A percentile compares a stretch with the other conserved stretches of the same genome.
phyloP scores from a whole-genome alignment of 768 basidiomycete species.

The Cystofilobasidium capitatum region DNA sequence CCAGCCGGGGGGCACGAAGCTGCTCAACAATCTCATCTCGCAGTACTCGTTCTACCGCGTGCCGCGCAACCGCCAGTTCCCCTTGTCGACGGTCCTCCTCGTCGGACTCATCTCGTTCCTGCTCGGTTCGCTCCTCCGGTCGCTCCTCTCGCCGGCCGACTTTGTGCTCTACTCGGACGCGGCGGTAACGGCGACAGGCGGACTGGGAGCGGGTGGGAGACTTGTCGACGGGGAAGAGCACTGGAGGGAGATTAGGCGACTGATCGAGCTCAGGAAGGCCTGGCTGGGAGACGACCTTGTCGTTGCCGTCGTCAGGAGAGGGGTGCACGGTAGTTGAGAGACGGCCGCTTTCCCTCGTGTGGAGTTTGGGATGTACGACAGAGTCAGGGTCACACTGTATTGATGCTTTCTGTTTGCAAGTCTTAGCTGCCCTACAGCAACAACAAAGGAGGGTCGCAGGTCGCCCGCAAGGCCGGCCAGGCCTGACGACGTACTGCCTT shows the following conservation, averaged over 20 bases:
- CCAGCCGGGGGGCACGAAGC: constrained; percentile 5
- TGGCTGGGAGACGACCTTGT: constrained; percentile 47
- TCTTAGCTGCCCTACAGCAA: too few relatives aligned
- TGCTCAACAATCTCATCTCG: constrained; percentile 13
- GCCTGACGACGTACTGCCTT: too few relatives aligned
- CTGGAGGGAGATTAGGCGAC: constrained; percentile 76
- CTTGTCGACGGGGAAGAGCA: constrained; percentile 42
- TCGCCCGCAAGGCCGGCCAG: too few relatives aligned
- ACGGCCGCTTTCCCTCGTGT: too few relatives aligned
- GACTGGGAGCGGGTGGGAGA: constrained; percentile 12
- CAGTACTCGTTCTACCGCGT: constrained; percentile 20
- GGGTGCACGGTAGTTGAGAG: background rate
- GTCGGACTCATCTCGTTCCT: constrained; percentile 80
- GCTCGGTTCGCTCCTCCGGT: constrained; percentile 79
- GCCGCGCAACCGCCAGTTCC: constrained; percentile 38
- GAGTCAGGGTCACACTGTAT: too few relatives aligned
- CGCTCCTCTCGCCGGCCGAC: constrained; percentile 79
- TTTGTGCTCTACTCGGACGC: constrained; percentile 58
- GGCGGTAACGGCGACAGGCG: background rate
- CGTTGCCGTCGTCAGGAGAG: constrained; percentile 15
- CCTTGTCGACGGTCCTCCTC: constrained; percentile 55
- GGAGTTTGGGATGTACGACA: too few relatives aligned
- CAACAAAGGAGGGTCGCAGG: too few relatives aligned
- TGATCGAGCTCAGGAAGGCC: constrained; percentile 72
- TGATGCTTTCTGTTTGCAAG: too few relatives aligned